A percentile compares a stretch with the other conserved stretches of the same genome.
These are phyloP conservation scores for Lachnum nothofagi DNA, from an alignment of 2,329 filamentous ascomycete genomes.

Conservation along the genomic window DNA sequence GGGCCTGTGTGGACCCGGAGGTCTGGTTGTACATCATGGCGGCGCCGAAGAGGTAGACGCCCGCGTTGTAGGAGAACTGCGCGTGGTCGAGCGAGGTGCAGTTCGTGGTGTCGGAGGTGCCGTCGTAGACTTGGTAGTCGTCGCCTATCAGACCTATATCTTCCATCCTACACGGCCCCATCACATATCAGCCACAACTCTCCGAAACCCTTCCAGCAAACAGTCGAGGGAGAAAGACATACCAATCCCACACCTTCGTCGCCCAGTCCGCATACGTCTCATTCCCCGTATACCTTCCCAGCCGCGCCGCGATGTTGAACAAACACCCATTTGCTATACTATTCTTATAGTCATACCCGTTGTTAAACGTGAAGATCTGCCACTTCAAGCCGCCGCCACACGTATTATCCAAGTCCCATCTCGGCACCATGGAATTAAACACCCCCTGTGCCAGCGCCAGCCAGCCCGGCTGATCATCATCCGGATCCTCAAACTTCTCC, in stretches of 20 bases:
- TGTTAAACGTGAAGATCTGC: constrained; percentile 81
- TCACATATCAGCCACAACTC: no score
- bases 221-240: no score
- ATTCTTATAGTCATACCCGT: constrained; percentile 73
- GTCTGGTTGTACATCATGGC: constrained; percentile 42
- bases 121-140: constrained; percentile 53
- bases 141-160: constrained; percentile 53
- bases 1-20: no score
- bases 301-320: constrained; percentile 57
- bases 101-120: constrained; percentile 50
- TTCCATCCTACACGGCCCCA: no score
- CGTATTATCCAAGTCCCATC: constrained; percentile 63
- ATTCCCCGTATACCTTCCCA: constrained; percentile 73
- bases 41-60: constrained; percentile 59
- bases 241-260: constrained; percentile 66
- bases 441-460: constrained; percentile 70
- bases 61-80: constrained; percentile 66
- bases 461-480: constrained; percentile 54
- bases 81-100: constrained; percentile 56
- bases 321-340: constrained; percentile 58
- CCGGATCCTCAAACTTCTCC: constrained; percentile 55
- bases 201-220: no score
- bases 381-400: constrained; percentile 73
- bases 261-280: constrained; percentile 73
- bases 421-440: constrained; percentile 69